These are phyloP conservation scores for Hyaloscypha variabilis DNA, from an alignment of 495 filamentous ascomycete species.

Conservation along the genomic window DNA sequence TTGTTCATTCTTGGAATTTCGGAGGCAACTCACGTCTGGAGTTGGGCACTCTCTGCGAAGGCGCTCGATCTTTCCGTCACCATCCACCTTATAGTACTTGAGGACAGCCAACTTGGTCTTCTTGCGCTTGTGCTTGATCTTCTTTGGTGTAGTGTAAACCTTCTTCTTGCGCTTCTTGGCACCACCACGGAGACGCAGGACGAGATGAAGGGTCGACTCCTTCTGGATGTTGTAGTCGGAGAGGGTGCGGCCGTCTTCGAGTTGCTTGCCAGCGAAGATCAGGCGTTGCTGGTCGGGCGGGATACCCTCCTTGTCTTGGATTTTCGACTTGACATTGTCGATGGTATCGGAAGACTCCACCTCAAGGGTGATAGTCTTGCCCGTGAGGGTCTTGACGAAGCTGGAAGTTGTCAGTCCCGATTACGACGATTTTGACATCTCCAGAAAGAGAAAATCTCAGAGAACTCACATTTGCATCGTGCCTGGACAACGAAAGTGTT, in stretches of 20 bases:
- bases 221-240: slow-evolving; percentile 99
- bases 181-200: slow-evolving; percentile 95
- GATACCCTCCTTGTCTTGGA: slow-evolving; percentile 99
- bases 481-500: slow-evolving; percentile 44
- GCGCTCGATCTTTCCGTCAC: slow-evolving; percentile 99
- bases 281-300: slow-evolving; percentile 99
- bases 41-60: slow-evolving; percentile 95
- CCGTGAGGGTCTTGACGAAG: slow-evolving; percentile 99
- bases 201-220: slow-evolving; percentile 98
- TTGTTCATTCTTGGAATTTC: neutral
- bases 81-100: slow-evolving; percentile 99
- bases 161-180: slow-evolving; percentile 99
- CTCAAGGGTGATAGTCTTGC: slow-evolving; percentile 99
- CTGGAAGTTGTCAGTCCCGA: slow-evolving; percentile 36
- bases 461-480: slow-evolving; percentile 13
- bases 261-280: slow-evolving; percentile 99
- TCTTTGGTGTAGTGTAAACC: slow-evolving; percentile 99
- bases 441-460: neutral
- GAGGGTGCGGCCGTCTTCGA: slow-evolving; percentile 98
- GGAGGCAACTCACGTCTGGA: slow-evolving; percentile 69
- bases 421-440: neutral
- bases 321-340: slow-evolving; percentile 98
- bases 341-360: slow-evolving; percentile 99
- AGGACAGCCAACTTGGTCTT: slow-evolving; percentile 99
- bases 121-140: slow-evolving; percentile 99